phyloP scores from a whole-genome alignment of 495 filamentous ascomycete genomes.

The Haplographium delicatum region DNA sequence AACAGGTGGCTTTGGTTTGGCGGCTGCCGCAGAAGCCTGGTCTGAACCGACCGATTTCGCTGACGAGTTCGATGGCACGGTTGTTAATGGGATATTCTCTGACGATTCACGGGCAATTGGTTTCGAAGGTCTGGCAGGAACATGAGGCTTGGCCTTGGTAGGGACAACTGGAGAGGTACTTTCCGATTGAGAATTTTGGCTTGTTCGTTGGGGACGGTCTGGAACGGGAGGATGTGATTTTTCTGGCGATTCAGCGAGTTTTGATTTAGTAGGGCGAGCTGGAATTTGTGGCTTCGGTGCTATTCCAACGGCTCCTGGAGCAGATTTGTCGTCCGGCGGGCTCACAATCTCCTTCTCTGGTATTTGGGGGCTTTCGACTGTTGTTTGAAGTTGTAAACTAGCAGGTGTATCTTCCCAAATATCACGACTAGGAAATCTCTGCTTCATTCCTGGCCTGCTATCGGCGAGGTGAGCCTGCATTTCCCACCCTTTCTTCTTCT shows the following conservation, averaged over 20 bases:
- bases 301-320: slow-evolving; percentile 23
- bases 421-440: slow-evolving; percentile 88
- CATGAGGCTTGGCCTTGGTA: slow-evolving; percentile 72
- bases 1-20: slow-evolving; percentile 68
- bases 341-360: slow-evolving; percentile 35
- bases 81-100: slow-evolving; percentile 34
- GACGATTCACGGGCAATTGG: slow-evolving; percentile 34
- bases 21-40: slow-evolving; percentile 30
- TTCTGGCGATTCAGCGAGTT: slow-evolving; percentile 24
- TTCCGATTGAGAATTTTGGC: slow-evolving; percentile 34
- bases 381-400: slow-evolving; percentile 73
- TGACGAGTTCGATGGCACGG: slow-evolving; percentile 30
- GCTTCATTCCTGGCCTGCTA: slow-evolving; percentile 50
- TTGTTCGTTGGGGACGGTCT: slow-evolving; percentile 27
- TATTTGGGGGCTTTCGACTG: slow-evolving; percentile 59
- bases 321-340: slow-evolving; percentile 25
- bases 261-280: slow-evolving; percentile 33
- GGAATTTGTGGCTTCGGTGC: slow-evolving; percentile 35
- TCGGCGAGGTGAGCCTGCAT: slow-evolving; percentile 34
- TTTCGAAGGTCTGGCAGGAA: slow-evolving; percentile 68
- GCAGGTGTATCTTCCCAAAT: slow-evolving; percentile 96
- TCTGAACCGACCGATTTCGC: slow-evolving; percentile 26
- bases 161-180: slow-evolving; percentile 46
- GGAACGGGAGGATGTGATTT: slow-evolving; percentile 39
- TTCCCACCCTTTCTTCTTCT: slow-evolving; percentile 39